phyloP scores from a whole-genome alignment of 257 asterid species.

The Nicotiana tabacum region DNA sequence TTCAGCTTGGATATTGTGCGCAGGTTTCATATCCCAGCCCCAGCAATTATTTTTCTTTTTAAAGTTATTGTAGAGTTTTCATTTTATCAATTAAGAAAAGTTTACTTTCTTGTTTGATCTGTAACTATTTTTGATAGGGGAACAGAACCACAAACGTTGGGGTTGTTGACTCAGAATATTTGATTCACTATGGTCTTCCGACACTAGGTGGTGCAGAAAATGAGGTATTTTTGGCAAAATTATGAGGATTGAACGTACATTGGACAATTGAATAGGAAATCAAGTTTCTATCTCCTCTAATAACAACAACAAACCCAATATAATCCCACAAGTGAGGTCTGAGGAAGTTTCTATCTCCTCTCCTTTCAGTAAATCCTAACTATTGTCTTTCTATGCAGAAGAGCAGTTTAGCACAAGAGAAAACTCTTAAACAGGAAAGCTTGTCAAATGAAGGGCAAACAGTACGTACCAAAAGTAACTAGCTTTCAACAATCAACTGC shows the following conservation, averaged over 20 bases:
- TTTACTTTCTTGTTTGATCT: neutral
- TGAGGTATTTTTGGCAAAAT: slow-evolving; percentile 28
- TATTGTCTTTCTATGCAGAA: slow-evolving; percentile 20
- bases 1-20: slow-evolving; percentile 69
- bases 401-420: slow-evolving; percentile 18
- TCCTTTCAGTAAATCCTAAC: slow-evolving; percentile 1
- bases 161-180: slow-evolving; percentile 63
- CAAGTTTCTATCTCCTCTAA: neutral
- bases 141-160: slow-evolving; percentile 54
- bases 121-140: slow-evolving; percentile 38
- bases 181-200: slow-evolving; percentile 61
- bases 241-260: neutral
- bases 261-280: neutral
- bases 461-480: slow-evolving; percentile 11
- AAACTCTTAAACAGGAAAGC: slow-evolving; percentile 12
- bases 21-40: slow-evolving; percentile 35
- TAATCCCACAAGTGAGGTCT: too few species aligned
- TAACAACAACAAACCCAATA: too few species aligned
- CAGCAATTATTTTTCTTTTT: neutral
- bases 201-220: slow-evolving; percentile 60
- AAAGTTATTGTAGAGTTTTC: neutral
- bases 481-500: neutral
- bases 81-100: too few species aligned
- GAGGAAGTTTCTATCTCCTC: neutral
- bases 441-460: slow-evolving; percentile 12